Conservation (phyloP, 2,329 filamentous ascomycete species). For the Daldinia sp. region DNA sequence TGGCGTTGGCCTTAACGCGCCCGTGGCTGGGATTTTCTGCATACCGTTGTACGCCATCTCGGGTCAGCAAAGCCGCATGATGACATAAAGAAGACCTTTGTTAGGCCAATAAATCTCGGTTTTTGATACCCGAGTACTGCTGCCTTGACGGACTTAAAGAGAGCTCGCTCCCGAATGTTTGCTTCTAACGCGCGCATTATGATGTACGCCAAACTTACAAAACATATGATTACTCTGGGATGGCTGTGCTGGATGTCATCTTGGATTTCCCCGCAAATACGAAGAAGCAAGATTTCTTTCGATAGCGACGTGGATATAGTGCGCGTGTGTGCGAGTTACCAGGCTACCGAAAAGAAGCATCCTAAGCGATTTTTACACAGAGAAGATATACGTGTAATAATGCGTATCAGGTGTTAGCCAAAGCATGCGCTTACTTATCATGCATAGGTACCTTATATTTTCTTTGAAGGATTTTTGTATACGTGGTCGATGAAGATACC, state of each 20-base stretch:
- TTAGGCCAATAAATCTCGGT: neutral
- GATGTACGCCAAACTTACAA: neutral
- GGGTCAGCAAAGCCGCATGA: constrained; percentile 15
- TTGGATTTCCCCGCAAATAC: neutral
- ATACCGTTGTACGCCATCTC: constrained; percentile 3
- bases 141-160: constrained; percentile 6
- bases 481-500: neutral
- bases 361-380: neutral
- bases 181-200: neutral
- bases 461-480: neutral
- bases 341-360: neutral
- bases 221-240: neutral
- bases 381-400: neutral
- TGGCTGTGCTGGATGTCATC: neutral
- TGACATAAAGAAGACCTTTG: neutral
- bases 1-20: neutral
- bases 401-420: neutral
- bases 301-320: neutral
- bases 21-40: neutral
- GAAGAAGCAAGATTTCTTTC: neutral
- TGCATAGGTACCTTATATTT: too few species aligned
- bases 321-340: neutral
- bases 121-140: neutral
- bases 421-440: neutral
- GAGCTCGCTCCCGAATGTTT: neutral